Evolutionary conservation across 2,329 filamentous ascomycete genomes (phyloP), one percentile per base, ranked within the genome.

Genomic region (Curvularia sp.): DNA sequence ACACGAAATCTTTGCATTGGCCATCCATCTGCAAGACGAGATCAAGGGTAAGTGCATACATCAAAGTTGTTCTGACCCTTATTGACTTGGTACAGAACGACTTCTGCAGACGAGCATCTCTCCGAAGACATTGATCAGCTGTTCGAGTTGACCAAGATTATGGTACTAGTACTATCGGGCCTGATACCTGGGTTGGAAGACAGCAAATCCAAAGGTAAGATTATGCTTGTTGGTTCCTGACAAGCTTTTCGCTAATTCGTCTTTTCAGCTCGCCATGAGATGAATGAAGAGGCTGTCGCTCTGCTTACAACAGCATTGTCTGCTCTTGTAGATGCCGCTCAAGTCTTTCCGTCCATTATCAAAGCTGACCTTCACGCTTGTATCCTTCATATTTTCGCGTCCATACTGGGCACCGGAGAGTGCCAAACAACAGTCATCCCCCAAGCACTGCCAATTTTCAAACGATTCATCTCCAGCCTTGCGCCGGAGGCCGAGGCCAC

Each of bases 41-140:
- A 86, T 48, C 83, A 87, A 62, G 83, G 86, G 61, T 80, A 84
- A 28, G 87, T 27, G 10, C 39, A n/a, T 4, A 7, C 7, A 1
- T 7, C 13, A 10, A 8, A 21, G 41, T 1, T 18, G 32, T 23
- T 5, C 2, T 19, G 18, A 27, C 25, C 3, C 2, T 38, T 54
- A 34, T 58, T 68, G 41, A 70, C 21, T 18, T 2, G 23, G 28
- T 4, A n/a, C 47, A 76, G 71, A 39, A 63, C 66, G n/a, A 60
- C 76, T 13, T 71, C 73, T 32, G 77, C 75, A 5, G 90, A 93
- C 51, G 88, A 89, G 15, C 90, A 95, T 74, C 81, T 99, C 10
- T 96, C 92, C 0, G 95, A 99, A 71, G 95, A 99, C 73, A 97
- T 99, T 62, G 95, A 99, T 73, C 95, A 99, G 78, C 84, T 99